These are phyloP conservation scores for Ceratobasidium sp. DNA, from an alignment of 1,284 basidiomycete species.

Conservation along the genomic window DNA sequence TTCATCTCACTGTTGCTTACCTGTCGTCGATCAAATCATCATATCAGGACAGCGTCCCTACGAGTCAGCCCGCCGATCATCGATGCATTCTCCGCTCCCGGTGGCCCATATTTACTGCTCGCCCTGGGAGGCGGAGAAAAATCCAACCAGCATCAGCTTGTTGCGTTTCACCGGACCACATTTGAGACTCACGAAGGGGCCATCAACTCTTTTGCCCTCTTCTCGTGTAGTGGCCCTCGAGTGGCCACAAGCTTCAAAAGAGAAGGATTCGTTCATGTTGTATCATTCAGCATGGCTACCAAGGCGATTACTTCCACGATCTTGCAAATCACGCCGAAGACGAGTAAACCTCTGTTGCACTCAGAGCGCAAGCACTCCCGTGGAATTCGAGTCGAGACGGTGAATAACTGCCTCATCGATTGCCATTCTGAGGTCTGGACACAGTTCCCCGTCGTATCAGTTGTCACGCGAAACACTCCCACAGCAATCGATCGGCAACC, in stretches of 20 bases:
- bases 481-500: constrained; percentile 49
- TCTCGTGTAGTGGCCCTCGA: constrained; percentile 46
- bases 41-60: neutral
- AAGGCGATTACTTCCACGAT: constrained; percentile 53
- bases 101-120: constrained; percentile 35
- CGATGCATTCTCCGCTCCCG: constrained; percentile 33
- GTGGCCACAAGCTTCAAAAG: constrained; percentile 57
- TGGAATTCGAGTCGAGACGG: constrained; percentile 45
- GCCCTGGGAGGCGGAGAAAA: neutral
- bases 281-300: constrained; percentile 51
- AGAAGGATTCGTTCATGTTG: constrained; percentile 54
- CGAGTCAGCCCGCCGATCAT: constrained; percentile 1
- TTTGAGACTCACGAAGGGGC: constrained; percentile 58
- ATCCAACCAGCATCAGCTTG: constrained; percentile 44
- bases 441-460: constrained; percentile 64
- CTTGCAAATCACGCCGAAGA: constrained; percentile 60
- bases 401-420: constrained; percentile 60
- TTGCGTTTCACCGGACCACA: constrained; percentile 61
- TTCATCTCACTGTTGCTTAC: too few species aligned
- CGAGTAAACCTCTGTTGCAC: constrained; percentile 61
- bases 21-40: neutral
- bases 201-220: constrained; percentile 42
- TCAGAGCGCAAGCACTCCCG: constrained; percentile 23
- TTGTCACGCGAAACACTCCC: constrained; percentile 54
- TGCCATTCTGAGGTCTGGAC: constrained; percentile 67